Conservation (phyloP, 768 basidiomycete species). For the Russula dissimulans region DNA sequence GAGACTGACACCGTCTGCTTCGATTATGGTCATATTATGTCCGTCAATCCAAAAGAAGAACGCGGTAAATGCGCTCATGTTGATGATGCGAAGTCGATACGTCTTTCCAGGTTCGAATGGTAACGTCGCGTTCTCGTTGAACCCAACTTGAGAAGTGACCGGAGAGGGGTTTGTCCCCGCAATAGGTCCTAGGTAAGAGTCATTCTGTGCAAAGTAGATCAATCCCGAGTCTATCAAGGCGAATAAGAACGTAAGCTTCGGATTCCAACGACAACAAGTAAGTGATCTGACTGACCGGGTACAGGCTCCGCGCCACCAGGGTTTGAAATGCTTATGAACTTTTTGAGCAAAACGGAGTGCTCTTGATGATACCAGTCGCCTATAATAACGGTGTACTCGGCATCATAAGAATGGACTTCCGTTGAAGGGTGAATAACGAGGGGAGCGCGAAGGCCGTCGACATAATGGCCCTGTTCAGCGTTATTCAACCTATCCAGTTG, state of each 20-base stretch:
- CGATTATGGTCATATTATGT: slow-evolving; percentile 76
- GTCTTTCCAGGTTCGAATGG: slow-evolving; percentile 82
- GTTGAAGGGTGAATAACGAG: slow-evolving; percentile 62
- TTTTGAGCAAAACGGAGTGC: slow-evolving; percentile 48
- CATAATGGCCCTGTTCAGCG: slow-evolving; percentile 64
- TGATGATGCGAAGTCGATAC: slow-evolving; percentile 82
- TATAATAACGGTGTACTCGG: slow-evolving; percentile 79
- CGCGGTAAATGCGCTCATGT: slow-evolving; percentile 62
- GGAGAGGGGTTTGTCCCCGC: slow-evolving; percentile 36
- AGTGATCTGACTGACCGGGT: slow-evolving; percentile 43
- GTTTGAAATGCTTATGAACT: slow-evolving; percentile 64
- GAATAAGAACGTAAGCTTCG: not conserved
- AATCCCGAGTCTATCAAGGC: slow-evolving; percentile 53
- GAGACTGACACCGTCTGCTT: slow-evolving; percentile 66
- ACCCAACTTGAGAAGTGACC: slow-evolving; percentile 56
- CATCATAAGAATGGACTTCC: slow-evolving; percentile 71
- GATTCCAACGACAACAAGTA: not conserved
- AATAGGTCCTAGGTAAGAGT: slow-evolving; percentile 56
- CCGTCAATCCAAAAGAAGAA: slow-evolving; percentile 90
- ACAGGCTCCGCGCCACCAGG: slow-evolving; percentile 84
- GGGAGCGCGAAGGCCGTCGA: slow-evolving; percentile 87
- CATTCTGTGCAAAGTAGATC: slow-evolving; percentile 77
- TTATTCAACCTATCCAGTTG: not conserved
- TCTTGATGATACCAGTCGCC: slow-evolving; percentile 91
- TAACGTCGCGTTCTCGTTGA: slow-evolving; percentile 81